A percentile compares a stretch with the other conserved stretches of the same genome.
These are phyloP conservation scores for Dalbergia cochinchinensis DNA, from an alignment of 306 rosid species.

Conservation along the genomic window DNA sequence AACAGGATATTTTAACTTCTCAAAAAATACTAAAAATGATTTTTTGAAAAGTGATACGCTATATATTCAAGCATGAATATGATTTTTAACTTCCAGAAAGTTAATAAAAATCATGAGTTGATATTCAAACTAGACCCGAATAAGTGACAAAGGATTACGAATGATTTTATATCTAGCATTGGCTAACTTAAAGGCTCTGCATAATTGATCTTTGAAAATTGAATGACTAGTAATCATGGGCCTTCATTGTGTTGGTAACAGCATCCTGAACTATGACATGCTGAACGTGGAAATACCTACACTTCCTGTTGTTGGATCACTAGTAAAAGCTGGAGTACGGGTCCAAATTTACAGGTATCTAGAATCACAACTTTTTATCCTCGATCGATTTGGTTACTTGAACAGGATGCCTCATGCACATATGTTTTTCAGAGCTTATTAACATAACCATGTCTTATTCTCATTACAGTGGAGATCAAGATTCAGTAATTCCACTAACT, in stretches of 20 bases:
- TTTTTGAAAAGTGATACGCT: too few relatives aligned
- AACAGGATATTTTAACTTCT: too few relatives aligned
- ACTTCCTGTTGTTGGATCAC: conserved; percentile 73
- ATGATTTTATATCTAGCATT: not conserved
- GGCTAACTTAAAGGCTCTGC: conserved; percentile 7
- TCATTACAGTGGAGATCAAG: conserved; percentile 89
- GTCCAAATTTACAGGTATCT: conserved; percentile 90
- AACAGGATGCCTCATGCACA: conserved; percentile 1
- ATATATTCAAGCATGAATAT: too few relatives aligned
- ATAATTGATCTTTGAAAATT: conserved; percentile 6
- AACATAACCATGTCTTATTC: conserved; percentile 23
- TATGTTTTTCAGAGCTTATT: conserved; percentile 29
- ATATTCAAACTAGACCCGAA: too few relatives aligned
- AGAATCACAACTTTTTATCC: conserved; percentile 5
- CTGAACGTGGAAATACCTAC: conserved; percentile 92
- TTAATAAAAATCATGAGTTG: too few relatives aligned
- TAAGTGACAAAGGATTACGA: too few relatives aligned
- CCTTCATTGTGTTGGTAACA: conserved; percentile 45
- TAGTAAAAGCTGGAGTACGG: conserved; percentile 73
- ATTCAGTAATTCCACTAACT: conserved; percentile 91
- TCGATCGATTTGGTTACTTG: conserved; percentile 29
- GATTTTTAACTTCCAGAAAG: too few relatives aligned
- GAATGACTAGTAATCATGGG: not conserved
- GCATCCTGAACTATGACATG: conserved; percentile 77
- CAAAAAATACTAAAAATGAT: too few relatives aligned